phyloP scores from a whole-genome alignment of 2,329 filamentous ascomycete genomes.

The Fusarium sp. region DNA sequence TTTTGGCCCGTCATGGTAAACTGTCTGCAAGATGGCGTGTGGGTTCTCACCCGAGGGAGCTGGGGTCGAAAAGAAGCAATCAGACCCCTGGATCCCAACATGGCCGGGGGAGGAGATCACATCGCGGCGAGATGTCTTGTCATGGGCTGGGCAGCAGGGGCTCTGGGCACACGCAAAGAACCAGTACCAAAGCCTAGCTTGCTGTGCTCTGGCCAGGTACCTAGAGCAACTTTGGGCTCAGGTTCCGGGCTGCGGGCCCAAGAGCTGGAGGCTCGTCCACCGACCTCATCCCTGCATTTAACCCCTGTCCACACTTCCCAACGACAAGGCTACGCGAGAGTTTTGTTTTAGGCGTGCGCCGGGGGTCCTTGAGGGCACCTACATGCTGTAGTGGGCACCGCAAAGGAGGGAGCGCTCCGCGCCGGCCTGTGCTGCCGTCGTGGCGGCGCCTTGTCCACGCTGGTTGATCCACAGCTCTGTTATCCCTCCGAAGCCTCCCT shows the following conservation, averaged over 20 bases:
- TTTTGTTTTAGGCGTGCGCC: conserved; percentile 38
- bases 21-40: conserved; percentile 45
- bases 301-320: conserved; percentile 34
- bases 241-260: conserved; percentile 24
- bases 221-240: conserved; percentile 37
- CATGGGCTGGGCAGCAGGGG: conserved; percentile 27
- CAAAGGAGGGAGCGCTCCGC: conserved; percentile 31
- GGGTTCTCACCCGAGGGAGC: conserved; percentile 42
- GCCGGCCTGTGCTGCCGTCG: conserved; percentile 42
- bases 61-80: conserved; percentile 41
- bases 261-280: conserved; percentile 28
- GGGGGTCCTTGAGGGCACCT: conserved; percentile 13
- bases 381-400: neutral
- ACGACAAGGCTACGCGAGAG: conserved; percentile 41
- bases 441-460: conserved; percentile 42
- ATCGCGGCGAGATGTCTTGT: conserved; percentile 31
- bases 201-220: conserved; percentile 36
- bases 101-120: conserved; percentile 37
- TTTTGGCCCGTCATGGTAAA: conserved; percentile 42
- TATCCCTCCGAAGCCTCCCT: conserved; percentile 38
- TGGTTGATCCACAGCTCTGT: conserved; percentile 31
- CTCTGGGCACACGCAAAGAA: conserved; percentile 14
- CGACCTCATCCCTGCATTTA: conserved; percentile 32
- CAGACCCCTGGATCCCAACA: conserved; percentile 40
- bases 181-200: conserved; percentile 7